Evolutionary conservation across 805 yeast genomes (phyloP), one percentile per base, ranked within the genome.

Genomic region (Ogataea haglerorum): DNA sequence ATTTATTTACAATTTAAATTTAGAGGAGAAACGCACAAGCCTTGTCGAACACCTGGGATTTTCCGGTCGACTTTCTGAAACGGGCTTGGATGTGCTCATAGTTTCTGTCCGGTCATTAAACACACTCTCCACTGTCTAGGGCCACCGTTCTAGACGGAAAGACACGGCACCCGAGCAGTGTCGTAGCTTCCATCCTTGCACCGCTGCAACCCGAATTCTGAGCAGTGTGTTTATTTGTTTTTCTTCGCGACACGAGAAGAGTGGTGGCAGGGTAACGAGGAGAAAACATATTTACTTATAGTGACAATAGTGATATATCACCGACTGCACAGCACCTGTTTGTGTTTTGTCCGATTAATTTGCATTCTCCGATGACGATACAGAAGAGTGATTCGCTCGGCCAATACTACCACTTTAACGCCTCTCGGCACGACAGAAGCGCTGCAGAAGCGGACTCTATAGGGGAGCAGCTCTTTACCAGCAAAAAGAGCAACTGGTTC

Each of bases 381-480:
- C 15, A 17, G 28, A 9, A 10, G 3, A 17, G 6, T 17, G 28
- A 22, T 6, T 23, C 16, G 2, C 27, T 31, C 7, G 32, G 35
- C 17, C 34, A 32, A 27, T 43, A 37, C 39, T 43, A 43, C 29
- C 17, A 34, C 24, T 43, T 43, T 27, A 43, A 33, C 13, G 47
- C 38, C 16, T 23, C 24, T 22, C 35, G 33, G 13, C 36, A 36
- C 17, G 40, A 36, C n/a, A 33, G 29, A 17, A 19, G n/a, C 12
- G 18, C 28, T 9, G 26, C 30, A 6, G 32, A 31, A 10, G 25
- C 26, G 13, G 39, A 36, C 18, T 19, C 13, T 14, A 13, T 36
- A 6, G 38, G 35, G 4, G 48, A 47, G 27, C 36, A 36, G 18
- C 44, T 47, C 14, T 47, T 47, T 34, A 36, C 47, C 16, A 36